Base-by-base conservation (phyloP, 2,329 filamentous ascomycete genomes). In the Phoma sp. region DNA sequence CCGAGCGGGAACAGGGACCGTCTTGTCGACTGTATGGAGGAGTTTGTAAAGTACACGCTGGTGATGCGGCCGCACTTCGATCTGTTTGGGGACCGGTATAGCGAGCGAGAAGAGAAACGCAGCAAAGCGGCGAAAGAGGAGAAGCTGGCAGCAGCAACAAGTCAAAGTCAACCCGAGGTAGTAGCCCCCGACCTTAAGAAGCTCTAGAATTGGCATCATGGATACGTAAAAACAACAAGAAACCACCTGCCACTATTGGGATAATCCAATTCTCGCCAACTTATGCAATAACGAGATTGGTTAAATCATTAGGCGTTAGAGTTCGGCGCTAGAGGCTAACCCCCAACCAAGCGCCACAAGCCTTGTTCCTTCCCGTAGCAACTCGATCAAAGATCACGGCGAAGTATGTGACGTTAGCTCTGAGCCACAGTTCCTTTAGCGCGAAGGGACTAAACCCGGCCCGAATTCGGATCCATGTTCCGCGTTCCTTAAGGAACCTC, bases 1-100 rank as follows among this genome's bases (percentile, higher is more conserved):
- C 76, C 82, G 0, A 83, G 84, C 64, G 75, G 77, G 0, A 87
- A 87, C 57, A 72, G 85, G 9, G 83, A 87, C 50, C 75, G 85
- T 2, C 62, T 88, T 11, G 84, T 88, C 1, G 85, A 88, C 72
- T 87, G 84, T 58, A 87, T 88, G 82, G 86, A 89, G 73, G 87
- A 89, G 69, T 82, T 89, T 70, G 86, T 89, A 4, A 88, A 89
- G 68, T 88, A 86, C 64, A 88, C 84, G 0, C 79, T 89, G 25
- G 58, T 89, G 1, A 87, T 89, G 84, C 74, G 84, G 47, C 81
- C 82, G 23, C 82, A 87, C 60, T 80, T 87, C 58, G 79, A 79
- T 24, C 69, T 88, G 2, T 88, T 89, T 66, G 80, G 77, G 1
- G 86, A 89, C 72, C 77, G 86, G 7, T 88, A 77, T 57, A 88